Evolutionary conservation across 2,329 filamentous ascomycete species (phyloP).

Genomic region (Trichoderma sp.): DNA sequence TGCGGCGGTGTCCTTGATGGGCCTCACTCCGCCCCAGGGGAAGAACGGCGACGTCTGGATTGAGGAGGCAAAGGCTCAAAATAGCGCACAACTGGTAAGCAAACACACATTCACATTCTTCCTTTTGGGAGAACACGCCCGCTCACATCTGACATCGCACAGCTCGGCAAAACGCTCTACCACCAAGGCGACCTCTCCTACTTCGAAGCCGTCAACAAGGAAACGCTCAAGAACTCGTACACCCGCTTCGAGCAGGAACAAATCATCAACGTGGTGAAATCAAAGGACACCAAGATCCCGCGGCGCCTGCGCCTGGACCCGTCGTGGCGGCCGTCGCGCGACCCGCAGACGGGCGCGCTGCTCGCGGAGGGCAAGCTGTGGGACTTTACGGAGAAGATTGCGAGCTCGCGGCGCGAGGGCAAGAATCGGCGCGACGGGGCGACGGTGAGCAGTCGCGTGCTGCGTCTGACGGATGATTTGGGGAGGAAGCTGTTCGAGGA

Average conservation of each 20-base stretch:
- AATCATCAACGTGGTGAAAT: constrained; percentile 75
- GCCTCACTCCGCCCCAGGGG: constrained; percentile 71
- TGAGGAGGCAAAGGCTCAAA: constrained; percentile 74
- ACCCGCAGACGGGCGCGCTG: constrained; percentile 62
- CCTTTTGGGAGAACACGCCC: too few relatives aligned
- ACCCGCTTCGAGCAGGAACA: constrained; percentile 86
- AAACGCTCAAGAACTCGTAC: constrained; percentile 93
- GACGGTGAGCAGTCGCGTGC: constrained; percentile 80
- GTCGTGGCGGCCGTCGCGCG: constrained; percentile 73
- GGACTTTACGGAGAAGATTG: constrained; percentile 90
- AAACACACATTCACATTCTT: too few relatives aligned
- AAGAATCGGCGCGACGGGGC: constrained; percentile 95
- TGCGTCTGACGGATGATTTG: constrained; percentile 74
- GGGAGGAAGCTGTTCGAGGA: constrained; percentile 70
- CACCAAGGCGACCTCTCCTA: constrained; percentile 97
- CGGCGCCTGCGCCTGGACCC: constrained; percentile 68
- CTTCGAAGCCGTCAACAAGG: constrained; percentile 98
- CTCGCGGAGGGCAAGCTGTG: constrained; percentile 76
- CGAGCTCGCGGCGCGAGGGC: constrained; percentile 79
- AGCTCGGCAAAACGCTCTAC: constrained; percentile 94
- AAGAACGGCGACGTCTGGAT: constrained; percentile 73
- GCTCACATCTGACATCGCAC: neutral
- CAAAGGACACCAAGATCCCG: constrained; percentile 63
- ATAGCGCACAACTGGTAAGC: constrained; percentile 75
- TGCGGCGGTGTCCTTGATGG: constrained; percentile 83